These are phyloP conservation scores for Fraxinus sp. DNA, from an alignment of 305 asterid genomes.

Conservation along the genomic window DNA sequence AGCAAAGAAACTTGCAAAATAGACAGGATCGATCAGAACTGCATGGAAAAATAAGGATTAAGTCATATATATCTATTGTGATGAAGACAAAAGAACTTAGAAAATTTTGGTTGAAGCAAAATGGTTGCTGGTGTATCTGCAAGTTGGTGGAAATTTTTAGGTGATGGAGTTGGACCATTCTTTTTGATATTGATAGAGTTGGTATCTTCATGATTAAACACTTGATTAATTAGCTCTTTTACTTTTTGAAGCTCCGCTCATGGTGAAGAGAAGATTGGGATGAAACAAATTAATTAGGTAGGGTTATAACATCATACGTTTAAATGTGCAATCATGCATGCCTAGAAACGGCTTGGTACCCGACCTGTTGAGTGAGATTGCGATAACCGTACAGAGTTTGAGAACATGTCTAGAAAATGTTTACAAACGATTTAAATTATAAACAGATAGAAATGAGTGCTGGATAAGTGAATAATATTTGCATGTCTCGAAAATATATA, in stretches of 20 bases:
- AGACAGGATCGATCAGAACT: constrained; percentile 3
- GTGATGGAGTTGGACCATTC: constrained; percentile 9
- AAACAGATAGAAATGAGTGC: no score
- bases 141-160: constrained; percentile 41
- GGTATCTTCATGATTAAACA: background rate
- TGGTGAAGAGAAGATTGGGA: background rate
- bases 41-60: constrained; percentile 20
- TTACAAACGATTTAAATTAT: no score
- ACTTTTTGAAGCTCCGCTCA: background rate
- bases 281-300: background rate
- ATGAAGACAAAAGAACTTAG: constrained; percentile 46
- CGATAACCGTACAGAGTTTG: background rate
- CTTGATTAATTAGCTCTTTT: background rate
- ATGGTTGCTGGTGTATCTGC: constrained; percentile 48
- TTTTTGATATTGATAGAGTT: background rate
- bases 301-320: background rate
- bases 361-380: background rate
- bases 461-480: background rate
- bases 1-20: background rate
- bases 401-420: no score
- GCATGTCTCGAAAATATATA: background rate
- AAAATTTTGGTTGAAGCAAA: constrained; percentile 60
- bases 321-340: background rate
- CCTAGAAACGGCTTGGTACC: background rate
- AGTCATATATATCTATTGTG: constrained; percentile 24